These are phyloP conservation scores for Xenoacremonium recifei DNA, from an alignment of 2,329 filamentous ascomycete species.

Conservation along the genomic window DNA sequence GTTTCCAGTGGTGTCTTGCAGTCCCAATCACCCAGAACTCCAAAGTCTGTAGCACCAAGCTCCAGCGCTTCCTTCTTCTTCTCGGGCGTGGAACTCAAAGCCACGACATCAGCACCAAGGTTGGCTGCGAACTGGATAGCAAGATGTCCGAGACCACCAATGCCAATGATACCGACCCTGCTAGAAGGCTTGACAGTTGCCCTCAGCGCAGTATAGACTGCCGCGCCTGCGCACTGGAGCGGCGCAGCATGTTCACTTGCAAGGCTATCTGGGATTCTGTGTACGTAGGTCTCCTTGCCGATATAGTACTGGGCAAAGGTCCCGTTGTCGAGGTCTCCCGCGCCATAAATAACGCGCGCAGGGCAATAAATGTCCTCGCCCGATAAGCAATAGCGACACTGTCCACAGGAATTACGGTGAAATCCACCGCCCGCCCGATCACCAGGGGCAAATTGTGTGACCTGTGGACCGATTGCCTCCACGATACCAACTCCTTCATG, in stretches of 20 bases:
- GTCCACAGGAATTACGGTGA: conserved; percentile 48
- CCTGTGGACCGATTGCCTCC: conserved; percentile 40
- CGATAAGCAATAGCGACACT: conserved; percentile 44
- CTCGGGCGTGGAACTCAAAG: conserved; percentile 21
- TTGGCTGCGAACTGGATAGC: conserved; percentile 65
- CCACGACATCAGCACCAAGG: conserved; percentile 48
- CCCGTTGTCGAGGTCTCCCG: conserved; percentile 9
- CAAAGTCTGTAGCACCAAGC: conserved; percentile 24
- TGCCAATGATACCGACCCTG: conserved; percentile 5
- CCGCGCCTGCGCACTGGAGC: conserved; percentile 9
- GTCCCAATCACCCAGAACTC: conserved; percentile 12
- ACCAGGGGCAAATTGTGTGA: conserved; percentile 42
- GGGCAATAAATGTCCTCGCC: conserved; percentile 12
- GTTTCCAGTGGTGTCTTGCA: neutral
- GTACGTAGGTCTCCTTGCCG: conserved; percentile 7
- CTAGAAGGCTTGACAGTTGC: neutral
- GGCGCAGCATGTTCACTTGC: conserved; percentile 9
- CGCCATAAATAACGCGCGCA: conserved; percentile 10
- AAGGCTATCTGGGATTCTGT: conserved; percentile 7
- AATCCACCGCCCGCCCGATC: conserved; percentile 42
- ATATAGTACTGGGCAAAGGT: conserved; percentile 9
- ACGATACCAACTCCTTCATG: conserved; percentile 52
- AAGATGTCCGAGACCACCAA: conserved; percentile 24
- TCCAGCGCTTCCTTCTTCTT: conserved; percentile 23
- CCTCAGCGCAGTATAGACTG: conserved; percentile 7